Evolutionary conservation across 257 asterid genomes (phyloP), one percentile per base, ranked within the genome.

Genomic region (Anisodus tanguticus): DNA sequence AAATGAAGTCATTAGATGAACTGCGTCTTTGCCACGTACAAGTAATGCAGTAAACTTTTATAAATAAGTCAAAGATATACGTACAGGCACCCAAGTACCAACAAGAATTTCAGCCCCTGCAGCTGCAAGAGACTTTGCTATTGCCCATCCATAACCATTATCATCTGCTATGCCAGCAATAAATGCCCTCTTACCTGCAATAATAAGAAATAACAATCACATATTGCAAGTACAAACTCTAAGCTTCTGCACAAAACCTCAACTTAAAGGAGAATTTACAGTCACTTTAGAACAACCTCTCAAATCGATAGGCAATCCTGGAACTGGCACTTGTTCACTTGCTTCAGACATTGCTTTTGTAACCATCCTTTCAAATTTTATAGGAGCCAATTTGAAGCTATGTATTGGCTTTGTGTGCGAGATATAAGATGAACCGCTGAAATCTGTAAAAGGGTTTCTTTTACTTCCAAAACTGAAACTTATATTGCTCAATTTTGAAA

Each of bases 61-160:
- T 3, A 9, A 64, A 2, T 53, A 49, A 79, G 22, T 60, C 31
- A 54, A 13, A 85, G 26, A 10, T 86, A 72, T 78, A 95, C 98
- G 3, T 92, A 97, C 99, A 62, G 98, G 98, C 55, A 97, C 98
- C 99, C 99, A 97, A 74, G 99, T 97, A 10, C 99, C 99, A 41
- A 95, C 94, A 22, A 96, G 98, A 89, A 94, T 60, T 17, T 80
- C 70, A 9, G 83, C 83, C 37, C 83, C 83, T 17, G 83, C 83
- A 59, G 83, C 71, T 39, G 83, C 83, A 58, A 80, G 83, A 80
- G 83, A 80, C 71, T 80, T 80, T 17, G 83, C 71, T 58, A 80
- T 80, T 58, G 83, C 83, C 83, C 83, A 80, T 17, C 83, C 83
- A 60, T 80, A 80, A 39, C 83, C 83, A 80, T 80, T 80, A 45